Evolutionary conservation across 352 stramenopile genomes (phyloP).

Genomic region (Phytophthora sp.): DNA sequence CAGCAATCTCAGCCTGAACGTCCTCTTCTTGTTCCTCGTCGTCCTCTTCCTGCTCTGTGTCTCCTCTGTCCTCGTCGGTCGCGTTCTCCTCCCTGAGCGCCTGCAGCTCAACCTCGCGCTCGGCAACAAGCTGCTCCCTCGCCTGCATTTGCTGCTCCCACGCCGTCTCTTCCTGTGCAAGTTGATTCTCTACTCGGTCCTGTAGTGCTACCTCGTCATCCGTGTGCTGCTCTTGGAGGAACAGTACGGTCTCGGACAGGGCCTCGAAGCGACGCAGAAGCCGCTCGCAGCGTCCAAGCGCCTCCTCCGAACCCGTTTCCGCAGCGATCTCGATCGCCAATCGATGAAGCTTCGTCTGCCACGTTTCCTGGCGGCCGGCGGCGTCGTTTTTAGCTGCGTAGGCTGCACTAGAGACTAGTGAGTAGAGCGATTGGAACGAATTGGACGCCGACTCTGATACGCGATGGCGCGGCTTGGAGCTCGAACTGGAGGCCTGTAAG

Average conservation of each 20-base stretch:
- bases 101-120: constrained; percentile 61
- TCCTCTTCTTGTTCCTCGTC: constrained; percentile 33
- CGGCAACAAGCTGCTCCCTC: constrained; percentile 49
- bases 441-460: constrained; percentile 7
- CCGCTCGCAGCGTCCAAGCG: constrained; percentile 35
- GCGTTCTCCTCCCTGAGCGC: constrained; percentile 45
- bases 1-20: constrained; percentile 27
- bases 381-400: constrained; percentile 35
- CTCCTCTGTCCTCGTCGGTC: constrained; percentile 5
- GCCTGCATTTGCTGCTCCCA: constrained; percentile 70
- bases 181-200: constrained; percentile 60
- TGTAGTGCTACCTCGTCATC: constrained; percentile 54
- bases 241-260: constrained; percentile 40
- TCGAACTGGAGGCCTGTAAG: constrained; percentile 11
- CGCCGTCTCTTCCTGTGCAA: constrained; percentile 58
- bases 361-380: constrained; percentile 24
- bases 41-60: constrained; percentile 12
- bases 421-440: constrained; percentile 44
- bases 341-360: constrained; percentile 37
- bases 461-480: constrained; percentile 14
- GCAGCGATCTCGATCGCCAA: constrained; percentile 30
- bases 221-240: constrained; percentile 41
- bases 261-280: constrained; percentile 51
- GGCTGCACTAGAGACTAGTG: constrained; percentile 38
- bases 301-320: constrained; percentile 19